A percentile compares a stretch with the other conserved stretches of the same genome.
Evolutionary conservation across 148 eudicot genomes (phyloP).

Genomic region (Silene latifolia): DNA sequence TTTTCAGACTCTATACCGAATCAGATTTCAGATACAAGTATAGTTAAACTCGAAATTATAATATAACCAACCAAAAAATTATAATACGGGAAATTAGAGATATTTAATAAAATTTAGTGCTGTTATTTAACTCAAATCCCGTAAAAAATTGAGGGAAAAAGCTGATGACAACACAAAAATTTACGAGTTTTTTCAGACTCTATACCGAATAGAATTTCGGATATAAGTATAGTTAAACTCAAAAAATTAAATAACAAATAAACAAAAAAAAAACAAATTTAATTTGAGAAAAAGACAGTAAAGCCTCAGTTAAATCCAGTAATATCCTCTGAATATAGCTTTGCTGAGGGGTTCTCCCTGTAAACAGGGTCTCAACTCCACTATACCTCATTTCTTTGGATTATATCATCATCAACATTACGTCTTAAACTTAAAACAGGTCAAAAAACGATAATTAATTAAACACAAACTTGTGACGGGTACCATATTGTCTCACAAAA

Average conservation of each 20-base stretch:
- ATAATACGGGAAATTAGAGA: too few relatives aligned
- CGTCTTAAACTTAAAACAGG: too few relatives aligned
- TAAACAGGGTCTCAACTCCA: slow-evolving; percentile 9
- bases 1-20: slow-evolving; percentile 40
- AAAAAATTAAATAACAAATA: too few relatives aligned
- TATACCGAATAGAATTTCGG: slow-evolving; percentile 15
- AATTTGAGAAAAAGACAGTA: not conserved
- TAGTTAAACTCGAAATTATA: slow-evolving; percentile 40
- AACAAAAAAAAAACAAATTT: too few relatives aligned
- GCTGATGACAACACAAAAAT: slow-evolving; percentile 66
- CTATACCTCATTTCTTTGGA: slow-evolving; percentile 4
- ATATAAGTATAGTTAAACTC: slow-evolving; percentile 49
- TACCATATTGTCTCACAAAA: too few relatives aligned
- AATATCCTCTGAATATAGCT: slow-evolving; percentile 43
- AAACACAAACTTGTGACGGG: too few relatives aligned
- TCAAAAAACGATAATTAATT: too few relatives aligned
- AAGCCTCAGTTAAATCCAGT: slow-evolving; percentile 52
- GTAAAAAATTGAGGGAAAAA: slow-evolving; percentile 45
- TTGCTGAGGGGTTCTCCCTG: slow-evolving; percentile 57
- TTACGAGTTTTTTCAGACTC: slow-evolving; percentile 47
- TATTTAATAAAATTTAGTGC: slow-evolving; percentile 33
- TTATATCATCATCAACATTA: too few relatives aligned
- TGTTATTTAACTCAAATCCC: slow-evolving; percentile 68
- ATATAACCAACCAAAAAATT: too few relatives aligned
- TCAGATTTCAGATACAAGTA: slow-evolving; percentile 21